Evolutionary conservation across 73 alveolate species (phyloP).

Genomic region (Stentor coeruleus): DNA sequence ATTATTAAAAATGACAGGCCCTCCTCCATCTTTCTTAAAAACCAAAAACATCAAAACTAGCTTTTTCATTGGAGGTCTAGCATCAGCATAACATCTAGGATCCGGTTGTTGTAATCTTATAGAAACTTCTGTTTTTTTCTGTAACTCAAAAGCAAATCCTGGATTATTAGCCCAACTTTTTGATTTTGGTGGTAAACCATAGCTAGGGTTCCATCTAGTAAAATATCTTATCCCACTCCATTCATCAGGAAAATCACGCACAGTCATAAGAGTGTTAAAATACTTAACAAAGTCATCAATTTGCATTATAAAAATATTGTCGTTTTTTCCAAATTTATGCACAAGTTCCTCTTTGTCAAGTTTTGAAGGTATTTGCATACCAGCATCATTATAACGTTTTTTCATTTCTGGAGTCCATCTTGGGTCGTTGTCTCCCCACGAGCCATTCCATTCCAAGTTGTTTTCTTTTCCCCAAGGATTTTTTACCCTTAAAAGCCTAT

Average conservation of each 20-base stretch:
- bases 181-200: constrained; percentile 53
- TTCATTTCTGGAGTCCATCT: constrained; percentile 8
- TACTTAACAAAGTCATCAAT: constrained; percentile 45
- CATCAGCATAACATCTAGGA: constrained; percentile 41
- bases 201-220: constrained; percentile 53
- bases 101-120: constrained; percentile 40
- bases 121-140: constrained; percentile 30
- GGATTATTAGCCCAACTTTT: constrained; percentile 49
- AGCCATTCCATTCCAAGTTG: constrained; percentile 13
- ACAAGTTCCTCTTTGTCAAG: constrained; percentile 42
- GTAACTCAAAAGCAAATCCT: constrained; percentile 37
- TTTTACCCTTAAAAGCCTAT: constrained; percentile 78
- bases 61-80: constrained; percentile 44
- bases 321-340: constrained; percentile 35
- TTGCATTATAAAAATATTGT: constrained; percentile 50
- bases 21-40: constrained; percentile 24
- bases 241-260: constrained; percentile 54
- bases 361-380: constrained; percentile 7
- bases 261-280: constrained; percentile 41
- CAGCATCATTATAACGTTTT: background rate
- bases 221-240: constrained; percentile 45
- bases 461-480: constrained; percentile 97
- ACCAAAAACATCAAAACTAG: constrained; percentile 31
- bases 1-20: constrained; percentile 32
- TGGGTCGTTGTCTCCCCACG: constrained; percentile 2